A percentile compares a stretch with the other conserved stretches of the same genome.
These are phyloP conservation scores for Ustilago tritici DNA, from an alignment of 1,284 basidiomycete genomes.

Conservation along the genomic window DNA sequence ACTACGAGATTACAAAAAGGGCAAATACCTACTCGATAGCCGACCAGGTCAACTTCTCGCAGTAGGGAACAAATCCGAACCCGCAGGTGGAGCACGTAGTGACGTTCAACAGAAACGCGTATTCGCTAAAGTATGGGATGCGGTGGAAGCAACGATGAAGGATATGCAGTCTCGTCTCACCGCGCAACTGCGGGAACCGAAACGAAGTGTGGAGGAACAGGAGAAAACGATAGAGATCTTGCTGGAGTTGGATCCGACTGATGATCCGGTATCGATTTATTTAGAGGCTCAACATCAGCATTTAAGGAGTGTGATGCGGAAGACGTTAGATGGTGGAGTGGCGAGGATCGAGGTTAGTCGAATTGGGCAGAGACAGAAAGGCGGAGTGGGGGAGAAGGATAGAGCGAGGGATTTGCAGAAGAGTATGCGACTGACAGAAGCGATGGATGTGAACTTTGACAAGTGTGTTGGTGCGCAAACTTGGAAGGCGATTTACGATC, in stretches of 20 bases:
- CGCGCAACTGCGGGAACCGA: constrained; percentile 81
- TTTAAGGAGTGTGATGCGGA: constrained; percentile 83
- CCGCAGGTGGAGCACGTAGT: constrained; percentile 32
- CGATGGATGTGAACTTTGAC: constrained; percentile 45
- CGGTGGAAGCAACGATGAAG: constrained; percentile 92
- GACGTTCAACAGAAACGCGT: constrained; percentile 80
- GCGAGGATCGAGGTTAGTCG: constrained; percentile 35
- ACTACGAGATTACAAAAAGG: constrained; percentile 96
- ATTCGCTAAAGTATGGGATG: constrained; percentile 94
- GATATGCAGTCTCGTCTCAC: constrained; percentile 87
- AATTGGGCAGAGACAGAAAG: constrained; percentile 7
- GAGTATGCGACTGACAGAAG: constrained; percentile 62
- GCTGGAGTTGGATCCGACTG: constrained; percentile 62
- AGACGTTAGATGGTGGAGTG: constrained; percentile 74
- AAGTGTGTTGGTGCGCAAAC: constrained; percentile 44
- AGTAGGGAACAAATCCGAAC: constrained; percentile 70
- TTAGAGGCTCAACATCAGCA: constrained; percentile 92
- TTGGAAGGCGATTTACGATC: constrained; percentile 83
- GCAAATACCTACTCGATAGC: constrained; percentile 87
- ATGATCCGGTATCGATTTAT: constrained; percentile 87
- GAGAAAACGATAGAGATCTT: constrained; percentile 91
- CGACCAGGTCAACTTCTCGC: constrained; percentile 83
- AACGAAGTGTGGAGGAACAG: constrained; percentile 87
- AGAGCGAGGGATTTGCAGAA: constrained; percentile 69
- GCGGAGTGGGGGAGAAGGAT: constrained; percentile 76